Conservation (phyloP, 495 filamentous ascomycete genomes). For the Massariosphaeria phaeospora region DNA sequence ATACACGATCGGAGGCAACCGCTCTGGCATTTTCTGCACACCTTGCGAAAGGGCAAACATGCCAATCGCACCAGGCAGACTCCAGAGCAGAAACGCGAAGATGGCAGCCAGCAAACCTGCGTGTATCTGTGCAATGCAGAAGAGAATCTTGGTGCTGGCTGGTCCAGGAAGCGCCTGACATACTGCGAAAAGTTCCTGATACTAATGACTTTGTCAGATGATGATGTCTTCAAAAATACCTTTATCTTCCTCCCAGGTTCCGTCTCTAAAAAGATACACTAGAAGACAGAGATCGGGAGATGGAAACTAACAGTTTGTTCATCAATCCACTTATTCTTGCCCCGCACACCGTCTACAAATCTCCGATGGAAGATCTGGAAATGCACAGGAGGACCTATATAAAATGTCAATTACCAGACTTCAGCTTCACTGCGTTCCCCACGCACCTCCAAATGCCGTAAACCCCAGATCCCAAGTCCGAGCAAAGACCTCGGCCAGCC, state of each 20-base stretch:
- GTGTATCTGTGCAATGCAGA: slow-evolving; percentile 65
- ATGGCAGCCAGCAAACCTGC: slow-evolving; percentile 59
- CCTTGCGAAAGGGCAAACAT: slow-evolving; percentile 72
- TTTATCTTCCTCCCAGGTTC: neutral
- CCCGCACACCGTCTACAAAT: slow-evolving; percentile 56
- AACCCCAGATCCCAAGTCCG: slow-evolving; percentile 61
- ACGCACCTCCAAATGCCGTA: slow-evolving; percentile 66
- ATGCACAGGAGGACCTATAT: slow-evolving; percentile 64
- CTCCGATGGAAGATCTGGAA: slow-evolving; percentile 63
- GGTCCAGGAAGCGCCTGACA: slow-evolving; percentile 73
- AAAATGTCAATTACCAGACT: too few species aligned
- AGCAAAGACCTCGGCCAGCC: slow-evolving; percentile 29
- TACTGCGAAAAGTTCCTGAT: slow-evolving; percentile 77
- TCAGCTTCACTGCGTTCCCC: too few species aligned
- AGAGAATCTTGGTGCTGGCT: slow-evolving; percentile 73
- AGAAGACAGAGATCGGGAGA: neutral
- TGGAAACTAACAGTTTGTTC: slow-evolving; percentile 55
- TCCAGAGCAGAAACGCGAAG: slow-evolving; percentile 65
- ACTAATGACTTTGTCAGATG: too few species aligned
- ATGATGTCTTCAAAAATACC: neutral
- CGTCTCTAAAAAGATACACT: neutral
- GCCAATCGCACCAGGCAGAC: slow-evolving; percentile 69
- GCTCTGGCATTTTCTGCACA: slow-evolving; percentile 55
- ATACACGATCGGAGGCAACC: slow-evolving; percentile 63
- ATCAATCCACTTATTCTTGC: slow-evolving; percentile 63